phyloP scores from a whole-genome alignment of 345 rosid species.

The Kandelia obovata region DNA sequence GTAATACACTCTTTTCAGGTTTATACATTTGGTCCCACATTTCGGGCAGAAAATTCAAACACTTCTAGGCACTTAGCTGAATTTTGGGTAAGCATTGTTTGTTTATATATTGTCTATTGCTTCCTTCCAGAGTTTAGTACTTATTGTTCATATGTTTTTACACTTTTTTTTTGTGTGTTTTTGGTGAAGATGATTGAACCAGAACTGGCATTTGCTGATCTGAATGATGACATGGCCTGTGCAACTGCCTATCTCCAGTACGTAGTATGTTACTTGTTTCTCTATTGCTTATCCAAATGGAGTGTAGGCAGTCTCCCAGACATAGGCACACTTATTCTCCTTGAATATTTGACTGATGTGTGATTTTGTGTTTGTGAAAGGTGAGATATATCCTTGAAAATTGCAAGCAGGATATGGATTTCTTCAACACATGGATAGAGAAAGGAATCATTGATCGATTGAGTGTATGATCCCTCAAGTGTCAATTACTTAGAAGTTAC shows the following conservation, averaged over 20 bases:
- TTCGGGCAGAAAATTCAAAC: conserved; percentile 96
- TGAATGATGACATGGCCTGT: conserved; percentile 97
- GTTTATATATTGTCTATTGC: conserved; percentile 4
- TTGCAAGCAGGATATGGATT: conserved; percentile 98
- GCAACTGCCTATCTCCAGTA: conserved; percentile 99
- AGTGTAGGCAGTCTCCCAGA: conserved; percentile 10
- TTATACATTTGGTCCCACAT: conserved; percentile 97
- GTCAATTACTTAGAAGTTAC: conserved; percentile 14
- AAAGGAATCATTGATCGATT: conserved; percentile 87
- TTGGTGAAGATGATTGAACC: conserved; percentile 90
- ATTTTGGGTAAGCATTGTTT: conserved; percentile 66
- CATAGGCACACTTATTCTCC: neutral
- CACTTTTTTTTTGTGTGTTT: conserved; percentile 7
- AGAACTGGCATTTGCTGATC: conserved; percentile 97
- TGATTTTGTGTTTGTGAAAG: conserved; percentile 37
- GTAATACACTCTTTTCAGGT: conserved; percentile 40
- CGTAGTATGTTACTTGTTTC: conserved; percentile 81
- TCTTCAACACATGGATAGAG: conserved; percentile 95
- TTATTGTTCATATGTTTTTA: conserved; percentile 5
- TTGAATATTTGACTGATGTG: conserved; percentile 13
- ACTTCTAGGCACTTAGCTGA: conserved; percentile 96
- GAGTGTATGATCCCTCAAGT: conserved; percentile 57
- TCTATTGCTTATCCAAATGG: conserved; percentile 23
- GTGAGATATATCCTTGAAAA: conserved; percentile 78
- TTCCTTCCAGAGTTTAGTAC: conserved; percentile 9